Base-by-base conservation (phyloP, 441 rosid species). In the Aquilaria agallochum region DNA sequence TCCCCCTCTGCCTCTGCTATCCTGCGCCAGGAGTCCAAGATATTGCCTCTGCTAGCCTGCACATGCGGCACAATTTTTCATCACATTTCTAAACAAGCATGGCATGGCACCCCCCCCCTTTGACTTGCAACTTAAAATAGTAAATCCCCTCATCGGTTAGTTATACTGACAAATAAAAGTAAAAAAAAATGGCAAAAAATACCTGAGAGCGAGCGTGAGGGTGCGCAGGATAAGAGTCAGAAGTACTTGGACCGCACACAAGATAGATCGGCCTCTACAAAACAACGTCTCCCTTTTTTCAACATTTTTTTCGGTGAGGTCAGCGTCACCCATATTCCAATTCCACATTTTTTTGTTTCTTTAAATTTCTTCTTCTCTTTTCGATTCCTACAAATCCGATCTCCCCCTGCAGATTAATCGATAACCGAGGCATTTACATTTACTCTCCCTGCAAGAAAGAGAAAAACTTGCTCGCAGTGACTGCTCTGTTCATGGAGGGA, bases 401-500 rank as follows among this genome's bases (percentile, higher is more conserved):
- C 61, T 69, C 52, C 11, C 62, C 9, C 53, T 48, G 59, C 55
- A 56, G 30, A 30, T 30, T 10, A 14, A 44, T 20, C 44, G 48
- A 55, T n/a, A 59, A 50, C 54, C 62, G 50, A 15, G 9, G 53
- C 57, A 65, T 58, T 58, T 31, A 58, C 58, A 55, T 50, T 50
- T n/a, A 27, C 11, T 3, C 8, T 12, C 55, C 50, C 52, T 47
- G 33, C 56, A 47, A 15, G 14, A 34, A 32, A 12, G 7, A 20
- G 4, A 31, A 9, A 3, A 6, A 13, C 30, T 13, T 20, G 3
- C 11, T 55, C 6, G 11, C 15, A 32, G 34, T 11, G 9, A 53
- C 59, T 67, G 64, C 67, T 45, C 59, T 67, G 64, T 64, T 45
- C 58, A 92, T 94, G 97, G 99, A 94, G 71, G 92, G 80, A 65